phyloP scores from a whole-genome alignment of 2,329 filamentous ascomycete genomes.

The Fusarium nelsonii region DNA sequence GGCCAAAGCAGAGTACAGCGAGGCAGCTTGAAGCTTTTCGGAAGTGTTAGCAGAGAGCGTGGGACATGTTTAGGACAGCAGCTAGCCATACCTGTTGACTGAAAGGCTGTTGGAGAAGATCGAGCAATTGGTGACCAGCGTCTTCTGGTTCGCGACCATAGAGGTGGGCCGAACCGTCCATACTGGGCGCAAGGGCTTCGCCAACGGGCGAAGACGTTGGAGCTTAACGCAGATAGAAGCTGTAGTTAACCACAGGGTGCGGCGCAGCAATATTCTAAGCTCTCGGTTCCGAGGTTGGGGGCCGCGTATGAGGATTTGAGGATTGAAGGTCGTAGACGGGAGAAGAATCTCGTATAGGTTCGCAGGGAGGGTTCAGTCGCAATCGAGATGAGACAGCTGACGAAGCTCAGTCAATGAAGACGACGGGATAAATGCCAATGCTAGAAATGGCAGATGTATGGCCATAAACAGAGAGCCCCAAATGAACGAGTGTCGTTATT shows the following conservation, averaged over 20 bases:
- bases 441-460: background rate
- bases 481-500: conserved; percentile 37
- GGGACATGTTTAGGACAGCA: background rate
- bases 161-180: conserved; percentile 39
- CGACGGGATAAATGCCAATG: background rate
- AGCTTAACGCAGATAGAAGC: conserved; percentile 19
- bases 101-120: conserved; percentile 65
- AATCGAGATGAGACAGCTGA: conserved; percentile 19
- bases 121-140: conserved; percentile 59
- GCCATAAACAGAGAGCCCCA: conserved; percentile 27
- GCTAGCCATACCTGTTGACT: conserved; percentile 56
- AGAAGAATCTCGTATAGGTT: conserved; percentile 30
- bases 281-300: background rate
- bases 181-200: conserved; percentile 43
- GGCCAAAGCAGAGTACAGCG: conserved; percentile 82
- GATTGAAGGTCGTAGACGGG: conserved; percentile 6
- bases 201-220: conserved; percentile 43
- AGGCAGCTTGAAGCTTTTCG: conserved; percentile 52
- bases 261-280: background rate
- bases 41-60: conserved; percentile 16
- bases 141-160: conserved; percentile 41
- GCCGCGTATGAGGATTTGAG: conserved; percentile 14
- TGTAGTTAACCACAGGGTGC: background rate
- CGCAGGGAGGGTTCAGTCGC: conserved; percentile 25
- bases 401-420: conserved; percentile 11